Evolutionary conservation across 306 rosid genomes (phyloP), one percentile per base, ranked within the genome.

Genomic region (Casuarina cunninghamiana): DNA sequence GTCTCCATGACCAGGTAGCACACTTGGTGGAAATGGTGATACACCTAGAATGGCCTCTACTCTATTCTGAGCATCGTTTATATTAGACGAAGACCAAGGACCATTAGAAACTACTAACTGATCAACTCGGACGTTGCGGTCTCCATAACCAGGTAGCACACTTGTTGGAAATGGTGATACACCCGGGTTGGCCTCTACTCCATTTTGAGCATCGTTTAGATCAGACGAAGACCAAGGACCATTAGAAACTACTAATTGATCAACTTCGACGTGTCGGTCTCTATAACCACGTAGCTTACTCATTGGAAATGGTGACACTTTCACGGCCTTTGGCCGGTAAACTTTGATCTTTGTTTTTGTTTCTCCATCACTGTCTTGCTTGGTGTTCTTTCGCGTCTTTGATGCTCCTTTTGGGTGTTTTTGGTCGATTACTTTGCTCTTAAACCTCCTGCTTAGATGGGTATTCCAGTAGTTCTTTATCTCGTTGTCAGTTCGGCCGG

Each of bases 391-490:
- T 26, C 32, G 15, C 10, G 7, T 78, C 38, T 62, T 69, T 53
- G 83, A 50, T 51, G 75, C 26, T 26, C 86, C 86, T 46, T 73
- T 68, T 71, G 81, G 87, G 2, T 88, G 81, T 62, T 68, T 74
- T 1, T 89, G 90, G 74, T 79, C 87, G 2, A 16, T 65, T 84
- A 81, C 77, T 85, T 85, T 4, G 73, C n/a, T 53, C 15, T 51
- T 73, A 66, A 86, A 46, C 63, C 71, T 86, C 57, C 87, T 93
- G 57, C 90, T 72, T 39, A 93, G 93, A 81, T 93, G 86, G 57
- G 96, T 89, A 69, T 92, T 92, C 97, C 97, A 92, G 5, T 92
- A 90, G 45, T 92, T 92, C 76, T 92, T 92, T 82, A 92, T 89
- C 73, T 92, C 96, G 19, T 93, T 93, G 63, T 93, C 97, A 2